Evolutionary conservation across 1,284 basidiomycete species (phyloP), one percentile per base, ranked within the genome.

Genomic region (Phellopilus nigrolimitatus): DNA sequence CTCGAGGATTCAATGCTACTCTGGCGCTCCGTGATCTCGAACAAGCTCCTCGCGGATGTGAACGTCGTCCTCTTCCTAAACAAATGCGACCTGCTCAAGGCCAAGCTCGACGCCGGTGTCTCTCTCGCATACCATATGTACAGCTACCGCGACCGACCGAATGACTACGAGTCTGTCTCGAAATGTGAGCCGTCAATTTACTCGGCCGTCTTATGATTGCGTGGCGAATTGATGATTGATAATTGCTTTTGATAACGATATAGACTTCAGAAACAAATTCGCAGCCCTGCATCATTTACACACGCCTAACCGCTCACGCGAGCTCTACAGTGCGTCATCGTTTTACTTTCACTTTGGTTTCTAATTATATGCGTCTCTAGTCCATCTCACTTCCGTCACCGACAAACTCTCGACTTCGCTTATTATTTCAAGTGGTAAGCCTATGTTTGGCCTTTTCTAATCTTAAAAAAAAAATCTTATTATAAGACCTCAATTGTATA

Each of bases 51-150:
- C 34, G 71, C 72, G 36, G 72, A 79, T 48, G 85, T 88, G 53
- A 84, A 79, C 65, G 79, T 90, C 56, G 76, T 90, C 17, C 71
- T 90, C 55, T 90, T 90, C 64, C 64, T 90, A 59, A 90, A 90
- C 68, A 90, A 90, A 67, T 78, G 75, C 55, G 87, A 90, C 64
- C 71, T 89, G 46, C 69, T 89, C 33, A 76, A 66, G 62, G 67
- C 78, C 49, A 91, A 91, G 64, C 71, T 91, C n/a, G 78, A 83
- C 36, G 76, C 80, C 27, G 88, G 88, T 15, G 83, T 89, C 42
- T 74, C 76, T 59, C 68, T 91, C 21, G 80, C 69, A 57, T 76
- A 82, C 45, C 73, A 88, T 60, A 77, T 91, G 71, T 62, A 74
- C 4, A 77, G 75, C 3, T 89, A 88, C 58, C 79, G 80, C 5